These are phyloP conservation scores for Priceomyces medius DNA, from an alignment of 805 yeast genomes.

Conservation along the genomic window DNA sequence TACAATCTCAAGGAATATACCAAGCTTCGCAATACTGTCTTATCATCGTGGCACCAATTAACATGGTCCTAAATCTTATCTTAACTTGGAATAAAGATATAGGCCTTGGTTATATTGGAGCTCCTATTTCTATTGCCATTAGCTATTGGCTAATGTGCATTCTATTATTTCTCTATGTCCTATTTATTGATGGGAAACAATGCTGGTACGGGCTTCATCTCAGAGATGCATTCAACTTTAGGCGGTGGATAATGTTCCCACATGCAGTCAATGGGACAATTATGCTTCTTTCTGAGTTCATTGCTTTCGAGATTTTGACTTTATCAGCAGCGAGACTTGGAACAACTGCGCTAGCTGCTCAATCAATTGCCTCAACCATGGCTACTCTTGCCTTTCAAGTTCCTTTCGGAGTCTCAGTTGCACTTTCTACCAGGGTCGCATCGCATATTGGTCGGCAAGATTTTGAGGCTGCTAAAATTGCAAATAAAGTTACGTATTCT, in stretches of 20 bases:
- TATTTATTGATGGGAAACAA: conserved; percentile 34
- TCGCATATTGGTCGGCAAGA: conserved; percentile 35
- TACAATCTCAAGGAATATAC: conserved; percentile 85
- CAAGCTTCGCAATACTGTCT: conserved; percentile 77
- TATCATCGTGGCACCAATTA: conserved; percentile 67
- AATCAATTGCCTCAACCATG: conserved; percentile 39
- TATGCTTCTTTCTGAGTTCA: conserved; percentile 45
- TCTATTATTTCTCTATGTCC: conserved; percentile 31
- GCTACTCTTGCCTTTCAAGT: conserved; percentile 39
- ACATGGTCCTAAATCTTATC: conserved; percentile 61
- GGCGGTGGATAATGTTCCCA: conserved; percentile 42
- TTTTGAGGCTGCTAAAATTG: conserved; percentile 28
- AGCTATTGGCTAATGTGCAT: conserved; percentile 63
- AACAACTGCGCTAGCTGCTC: conserved; percentile 41
- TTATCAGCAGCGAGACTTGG: conserved; percentile 42
- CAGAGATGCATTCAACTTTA: conserved; percentile 21
- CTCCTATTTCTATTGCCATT: conserved; percentile 72
- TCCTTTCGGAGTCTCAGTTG: conserved; percentile 43
- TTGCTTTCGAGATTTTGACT: conserved; percentile 43
- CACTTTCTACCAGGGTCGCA: conserved; percentile 40
- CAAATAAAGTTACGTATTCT: conserved; percentile 14
- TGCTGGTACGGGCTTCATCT: conserved; percentile 40
- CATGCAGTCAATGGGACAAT: conserved; percentile 51
- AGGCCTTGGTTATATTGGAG: conserved; percentile 79
- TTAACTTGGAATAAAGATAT: conserved; percentile 68